Conservation (phyloP, 2,329 filamentous ascomycete genomes). For the Stagonosporopsis rhizophila region DNA sequence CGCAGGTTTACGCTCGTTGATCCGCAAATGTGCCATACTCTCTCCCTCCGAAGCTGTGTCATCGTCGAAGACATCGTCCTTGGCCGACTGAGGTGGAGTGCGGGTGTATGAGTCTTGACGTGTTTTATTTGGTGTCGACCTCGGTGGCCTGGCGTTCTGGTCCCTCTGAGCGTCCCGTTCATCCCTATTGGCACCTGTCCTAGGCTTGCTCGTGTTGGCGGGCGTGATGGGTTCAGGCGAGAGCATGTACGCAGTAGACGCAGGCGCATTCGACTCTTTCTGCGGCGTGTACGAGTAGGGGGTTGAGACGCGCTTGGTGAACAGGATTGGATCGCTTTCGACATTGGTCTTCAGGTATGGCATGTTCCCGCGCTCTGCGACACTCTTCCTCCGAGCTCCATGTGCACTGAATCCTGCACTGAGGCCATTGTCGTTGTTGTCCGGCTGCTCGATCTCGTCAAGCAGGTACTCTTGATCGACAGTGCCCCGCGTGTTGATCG, state of each 20-base stretch:
- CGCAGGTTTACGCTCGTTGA: conserved; percentile 42
- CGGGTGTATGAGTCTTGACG: conserved; percentile 33
- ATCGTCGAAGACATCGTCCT: conserved; percentile 40
- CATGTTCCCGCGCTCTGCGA: conserved; percentile 46
- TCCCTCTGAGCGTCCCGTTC: conserved; percentile 19
- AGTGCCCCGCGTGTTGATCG: conserved; percentile 69
- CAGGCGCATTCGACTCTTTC: conserved; percentile 40
- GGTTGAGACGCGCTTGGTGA: conserved; percentile 52
- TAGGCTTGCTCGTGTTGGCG: conserved; percentile 37
- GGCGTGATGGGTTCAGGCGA: conserved; percentile 59
- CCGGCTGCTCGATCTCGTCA: conserved; percentile 61
- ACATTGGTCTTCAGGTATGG: conserved; percentile 43
- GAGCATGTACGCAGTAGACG: conserved; percentile 53
- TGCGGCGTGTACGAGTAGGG: conserved; percentile 55
- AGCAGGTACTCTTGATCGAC: conserved; percentile 74
- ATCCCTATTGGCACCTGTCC: conserved; percentile 32
- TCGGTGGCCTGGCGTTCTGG: conserved; percentile 37
- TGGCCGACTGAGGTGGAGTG: conserved; percentile 22
- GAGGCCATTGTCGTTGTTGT: conserved; percentile 59
- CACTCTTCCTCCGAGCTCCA: conserved; percentile 38
- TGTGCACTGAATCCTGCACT: conserved; percentile 4
- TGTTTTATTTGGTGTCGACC: conserved; percentile 34
- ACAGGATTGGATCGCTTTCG: conserved; percentile 46
- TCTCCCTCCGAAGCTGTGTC: conserved; percentile 40
- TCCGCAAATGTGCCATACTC: conserved; percentile 36